A percentile compares a stretch with the other conserved stretches of the same genome.
Conservation (phyloP, 208 protist species). For the Vickermania ingenoplastis region DNA sequence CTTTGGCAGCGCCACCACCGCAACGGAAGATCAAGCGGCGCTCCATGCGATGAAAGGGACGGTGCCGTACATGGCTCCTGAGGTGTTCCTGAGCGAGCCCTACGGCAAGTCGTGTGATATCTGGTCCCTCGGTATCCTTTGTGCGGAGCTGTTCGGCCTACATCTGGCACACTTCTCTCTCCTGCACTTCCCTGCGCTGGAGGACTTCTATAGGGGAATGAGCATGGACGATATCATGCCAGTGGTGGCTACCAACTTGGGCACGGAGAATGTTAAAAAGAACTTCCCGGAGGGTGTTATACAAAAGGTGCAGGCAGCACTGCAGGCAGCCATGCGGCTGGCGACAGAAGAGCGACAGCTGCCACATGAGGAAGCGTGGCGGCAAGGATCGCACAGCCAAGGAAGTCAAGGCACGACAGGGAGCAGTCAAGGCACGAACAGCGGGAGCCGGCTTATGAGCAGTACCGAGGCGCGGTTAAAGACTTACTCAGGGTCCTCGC, state of each 20-base stretch:
- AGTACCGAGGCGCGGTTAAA: too few relatives aligned
- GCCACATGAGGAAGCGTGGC: too few relatives aligned
- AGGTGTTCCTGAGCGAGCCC: constrained; percentile 72
- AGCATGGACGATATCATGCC: constrained; percentile 33
- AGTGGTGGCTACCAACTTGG: constrained; percentile 6
- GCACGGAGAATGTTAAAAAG: neutral
- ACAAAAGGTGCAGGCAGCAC: neutral
- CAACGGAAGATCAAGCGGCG: constrained; percentile 19
- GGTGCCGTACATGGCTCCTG: constrained; percentile 74
- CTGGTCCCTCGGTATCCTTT: constrained; percentile 73
- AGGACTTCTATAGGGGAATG: constrained; percentile 51
- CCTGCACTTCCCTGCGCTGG: constrained; percentile 53
- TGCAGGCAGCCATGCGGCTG: neutral
- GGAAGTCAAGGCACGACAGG: too few relatives aligned
- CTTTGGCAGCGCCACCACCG: constrained; percentile 58
- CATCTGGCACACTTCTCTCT: constrained; percentile 58
- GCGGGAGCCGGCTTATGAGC: too few relatives aligned
- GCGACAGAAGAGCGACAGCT: neutral
- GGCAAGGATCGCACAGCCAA: too few relatives aligned
- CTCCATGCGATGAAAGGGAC: constrained; percentile 76
- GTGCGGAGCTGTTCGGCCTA: constrained; percentile 67
- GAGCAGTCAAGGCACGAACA: too few relatives aligned
- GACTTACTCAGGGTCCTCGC: too few relatives aligned
- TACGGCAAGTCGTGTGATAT: constrained; percentile 77
- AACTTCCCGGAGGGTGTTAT: neutral